Evolutionary conservation across 139 green algal species (phyloP), one percentile per base, ranked within the genome.

Genomic region (Tetraselmis chui): DNA sequence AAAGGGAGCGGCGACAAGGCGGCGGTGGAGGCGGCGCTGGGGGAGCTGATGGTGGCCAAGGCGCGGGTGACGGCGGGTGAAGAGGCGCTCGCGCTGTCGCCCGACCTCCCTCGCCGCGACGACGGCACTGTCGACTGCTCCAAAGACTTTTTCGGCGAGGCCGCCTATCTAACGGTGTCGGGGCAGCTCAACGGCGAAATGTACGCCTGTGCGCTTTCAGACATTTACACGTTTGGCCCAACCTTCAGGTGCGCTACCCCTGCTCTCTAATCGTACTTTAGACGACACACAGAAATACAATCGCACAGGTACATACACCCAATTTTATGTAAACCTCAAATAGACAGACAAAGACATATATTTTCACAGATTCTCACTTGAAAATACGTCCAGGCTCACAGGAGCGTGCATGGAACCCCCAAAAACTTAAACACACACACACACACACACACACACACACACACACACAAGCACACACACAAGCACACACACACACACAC

Each of bases 181-280:
- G 92, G 92, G 24, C 89, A 94, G 85, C 88, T 95, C 58, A 91
- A 95, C 28, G 85, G 83, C 29, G 95, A 98, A 87, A 96, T 95
- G 89, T 97, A 95, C 78, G 94, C 94, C 1, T 96, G 90, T 80
- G 92, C 88, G 0, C 89, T 98, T 78, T 94, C 90, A 82, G 96
- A 95, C 86, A 88, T 98, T 18, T 98, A 98, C 88, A 98, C 94
- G 26, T 98, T 98, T 85, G 94, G 93, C 45, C 92, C 92, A 31
- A 92, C 90, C 24, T 92, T 92, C 81, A 76, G 83, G 0, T 67
- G 45, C 45, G 45, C 45, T 67, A 67, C 45, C 45, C 45, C 45
- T 18, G 11, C 45, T 18, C 45, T 18, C 45, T n/a, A n/a, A n/a
- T n/a, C n/a, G n/a, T n/a, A n/a, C n/a, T n/a, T n/a, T n/a, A n/a